A percentile compares a stretch with the other conserved stretches of the same genome.
Conservation (phyloP, 176 grass and related monocot genomes). For the Ensete glaucum region DNA sequence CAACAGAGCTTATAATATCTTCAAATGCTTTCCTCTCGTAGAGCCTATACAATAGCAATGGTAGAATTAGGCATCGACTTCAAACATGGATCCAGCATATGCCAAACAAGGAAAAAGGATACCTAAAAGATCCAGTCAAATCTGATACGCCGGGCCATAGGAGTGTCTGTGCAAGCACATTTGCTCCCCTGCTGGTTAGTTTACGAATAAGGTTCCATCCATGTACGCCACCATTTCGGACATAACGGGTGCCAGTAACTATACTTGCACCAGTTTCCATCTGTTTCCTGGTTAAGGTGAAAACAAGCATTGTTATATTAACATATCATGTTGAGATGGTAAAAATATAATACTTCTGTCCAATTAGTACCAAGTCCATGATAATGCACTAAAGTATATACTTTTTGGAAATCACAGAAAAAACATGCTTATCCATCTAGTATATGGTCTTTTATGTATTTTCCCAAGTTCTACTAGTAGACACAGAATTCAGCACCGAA, state of each 20-base stretch:
- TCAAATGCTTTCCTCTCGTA: constrained; percentile 76
- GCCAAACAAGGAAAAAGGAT: neutral
- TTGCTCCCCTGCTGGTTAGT: constrained; percentile 89
- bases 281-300: constrained; percentile 46
- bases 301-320: neutral
- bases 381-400: no score
- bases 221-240: constrained; percentile 83
- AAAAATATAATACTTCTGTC: neutral
- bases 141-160: constrained; percentile 82
- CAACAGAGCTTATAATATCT: constrained; percentile 87
- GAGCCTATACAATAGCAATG: constrained; percentile 34
- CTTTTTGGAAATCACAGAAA: no score
- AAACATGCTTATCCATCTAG: no score
- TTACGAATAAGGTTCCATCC: constrained; percentile 98
- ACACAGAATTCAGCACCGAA: no score
- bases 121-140: constrained; percentile 91
- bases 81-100: neutral
- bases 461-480: no score
- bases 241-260: constrained; percentile 89
- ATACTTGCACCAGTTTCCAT: constrained; percentile 72
- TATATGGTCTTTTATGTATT: no score
- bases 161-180: constrained; percentile 97
- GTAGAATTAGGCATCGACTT: neutral
- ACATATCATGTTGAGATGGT: neutral
- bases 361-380: no score